Conservation (phyloP, 2,329 filamentous ascomycete species). For the Microcera coccophila region DNA sequence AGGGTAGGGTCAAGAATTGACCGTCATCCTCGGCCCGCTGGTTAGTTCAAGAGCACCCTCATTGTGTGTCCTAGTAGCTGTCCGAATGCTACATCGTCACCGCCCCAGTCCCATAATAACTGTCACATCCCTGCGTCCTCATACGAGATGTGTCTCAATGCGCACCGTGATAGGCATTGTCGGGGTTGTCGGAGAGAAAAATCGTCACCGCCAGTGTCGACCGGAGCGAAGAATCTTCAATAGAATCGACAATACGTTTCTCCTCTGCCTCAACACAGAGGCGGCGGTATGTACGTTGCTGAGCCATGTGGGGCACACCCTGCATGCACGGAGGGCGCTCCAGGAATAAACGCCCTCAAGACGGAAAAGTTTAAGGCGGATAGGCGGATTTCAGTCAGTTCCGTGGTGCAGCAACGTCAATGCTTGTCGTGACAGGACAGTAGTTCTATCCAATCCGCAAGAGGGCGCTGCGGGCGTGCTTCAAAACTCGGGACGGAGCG, state of each 20-base stretch:
- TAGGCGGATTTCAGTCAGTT: no score
- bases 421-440: no score
- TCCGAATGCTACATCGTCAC: not conserved
- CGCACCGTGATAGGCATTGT: not conserved
- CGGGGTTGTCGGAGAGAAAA: not conserved
- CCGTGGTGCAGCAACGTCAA: no score
- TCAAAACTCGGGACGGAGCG: no score
- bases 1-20: no score
- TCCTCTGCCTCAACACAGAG: slow-evolving; percentile 7
- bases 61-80: not conserved
- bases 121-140: not conserved
- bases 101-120: not conserved
- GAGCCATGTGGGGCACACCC: slow-evolving; percentile 11
- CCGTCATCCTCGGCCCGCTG: not conserved
- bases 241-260: slow-evolving; percentile 13
- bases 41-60: not conserved
- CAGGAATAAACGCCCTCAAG: no score
- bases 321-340: slow-evolving; percentile 11
- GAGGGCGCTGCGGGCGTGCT: no score
- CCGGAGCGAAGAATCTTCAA: slow-evolving; percentile 17
- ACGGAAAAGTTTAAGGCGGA: no score
- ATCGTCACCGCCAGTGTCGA: not conserved
- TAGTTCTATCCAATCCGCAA: no score
- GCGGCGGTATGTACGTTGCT: slow-evolving; percentile 9
- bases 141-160: not conserved